A percentile compares a stretch with the other conserved stretches of the same genome.
Conservation (phyloP, 2,329 filamentous ascomycete species). For the Podosphaera fusca region DNA sequence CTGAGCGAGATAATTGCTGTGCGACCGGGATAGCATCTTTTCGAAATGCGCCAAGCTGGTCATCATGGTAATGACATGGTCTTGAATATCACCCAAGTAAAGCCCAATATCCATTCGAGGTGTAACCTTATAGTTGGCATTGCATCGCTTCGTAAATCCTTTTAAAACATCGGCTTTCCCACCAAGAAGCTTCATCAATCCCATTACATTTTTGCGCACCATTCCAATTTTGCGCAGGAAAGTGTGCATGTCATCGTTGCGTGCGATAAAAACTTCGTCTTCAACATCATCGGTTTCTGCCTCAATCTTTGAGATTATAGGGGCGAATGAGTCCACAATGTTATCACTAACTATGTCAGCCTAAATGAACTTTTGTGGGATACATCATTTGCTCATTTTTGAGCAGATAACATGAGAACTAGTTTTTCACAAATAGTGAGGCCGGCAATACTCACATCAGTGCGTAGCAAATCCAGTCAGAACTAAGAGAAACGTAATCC, state of each 20-base stretch:
- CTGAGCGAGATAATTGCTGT: conserved; percentile 91
- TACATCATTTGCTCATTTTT: not conserved
- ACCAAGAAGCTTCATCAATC: conserved; percentile 72
- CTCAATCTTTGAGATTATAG: conserved; percentile 71
- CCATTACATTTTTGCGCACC: conserved; percentile 85
- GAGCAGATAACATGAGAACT: too few relatives aligned
- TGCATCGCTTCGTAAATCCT: conserved; percentile 95
- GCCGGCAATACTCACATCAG: conserved; percentile 45
- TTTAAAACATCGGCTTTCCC: conserved; percentile 97
- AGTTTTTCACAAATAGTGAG: not conserved
- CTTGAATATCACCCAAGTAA: conserved; percentile 92
- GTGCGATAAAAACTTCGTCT: conserved; percentile 81
- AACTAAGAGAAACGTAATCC: conserved; percentile 83
- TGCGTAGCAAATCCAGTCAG: conserved; percentile 98
- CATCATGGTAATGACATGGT: conserved; percentile 99
- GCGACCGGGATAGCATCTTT: conserved; percentile 83
- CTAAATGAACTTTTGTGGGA: conserved; percentile 2
- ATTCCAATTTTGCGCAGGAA: conserved; percentile 77
- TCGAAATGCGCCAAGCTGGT: conserved; percentile 88
- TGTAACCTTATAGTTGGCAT: conserved; percentile 87
- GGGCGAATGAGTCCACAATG: conserved; percentile 89
- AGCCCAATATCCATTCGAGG: conserved; percentile 90
- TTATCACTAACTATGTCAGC: conserved; percentile 40
- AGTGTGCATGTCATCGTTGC: conserved; percentile 66
- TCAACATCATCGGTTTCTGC: conserved; percentile 79